phyloP scores from a whole-genome alignment of 768 basidiomycete species.

The Dictyophora rubrovolvata region DNA sequence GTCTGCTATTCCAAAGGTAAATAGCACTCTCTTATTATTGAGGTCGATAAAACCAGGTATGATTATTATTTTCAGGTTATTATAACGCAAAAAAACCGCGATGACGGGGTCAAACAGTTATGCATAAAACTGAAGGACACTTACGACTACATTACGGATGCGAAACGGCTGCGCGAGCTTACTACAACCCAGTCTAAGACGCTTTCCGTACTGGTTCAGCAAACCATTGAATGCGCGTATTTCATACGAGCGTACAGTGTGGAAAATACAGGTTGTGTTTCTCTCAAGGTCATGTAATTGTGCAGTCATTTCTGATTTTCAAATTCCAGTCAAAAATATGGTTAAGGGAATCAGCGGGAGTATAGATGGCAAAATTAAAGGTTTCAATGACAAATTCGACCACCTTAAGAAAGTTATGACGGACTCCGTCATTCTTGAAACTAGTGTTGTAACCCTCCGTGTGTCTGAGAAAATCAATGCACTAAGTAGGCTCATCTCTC shows the following conservation, averaged over 20 bases:
- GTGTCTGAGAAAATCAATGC: not conserved
- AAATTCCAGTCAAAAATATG: not conserved
- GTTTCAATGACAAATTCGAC: not conserved
- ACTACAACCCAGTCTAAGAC: not conserved
- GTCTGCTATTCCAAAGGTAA: not conserved
- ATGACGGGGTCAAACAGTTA: not conserved
- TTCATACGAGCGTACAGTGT: slow-evolving; percentile 21
- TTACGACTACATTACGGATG: not conserved
- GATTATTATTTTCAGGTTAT: not conserved
- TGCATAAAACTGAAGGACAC: not conserved
- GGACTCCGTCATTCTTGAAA: not conserved
- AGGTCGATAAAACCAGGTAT: not conserved
- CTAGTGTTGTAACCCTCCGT: not conserved
- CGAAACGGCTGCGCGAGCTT: not conserved
- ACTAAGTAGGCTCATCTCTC: not conserved
- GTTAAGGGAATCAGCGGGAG: not conserved
- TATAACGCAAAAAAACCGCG: not conserved
- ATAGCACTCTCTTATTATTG: too few species aligned
- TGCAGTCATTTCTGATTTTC: not conserved
- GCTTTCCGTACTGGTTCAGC: slow-evolving; percentile 10
- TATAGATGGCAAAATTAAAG: not conserved
- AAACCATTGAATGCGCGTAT: slow-evolving; percentile 22
- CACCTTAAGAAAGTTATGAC: not conserved
- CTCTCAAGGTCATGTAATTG: not conserved
- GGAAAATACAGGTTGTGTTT: slow-evolving; percentile 2